A percentile compares a stretch with the other conserved stretches of the same genome.
Conservation (phyloP, 441 rosid species). For the Arabidopsis hybrid region DNA sequence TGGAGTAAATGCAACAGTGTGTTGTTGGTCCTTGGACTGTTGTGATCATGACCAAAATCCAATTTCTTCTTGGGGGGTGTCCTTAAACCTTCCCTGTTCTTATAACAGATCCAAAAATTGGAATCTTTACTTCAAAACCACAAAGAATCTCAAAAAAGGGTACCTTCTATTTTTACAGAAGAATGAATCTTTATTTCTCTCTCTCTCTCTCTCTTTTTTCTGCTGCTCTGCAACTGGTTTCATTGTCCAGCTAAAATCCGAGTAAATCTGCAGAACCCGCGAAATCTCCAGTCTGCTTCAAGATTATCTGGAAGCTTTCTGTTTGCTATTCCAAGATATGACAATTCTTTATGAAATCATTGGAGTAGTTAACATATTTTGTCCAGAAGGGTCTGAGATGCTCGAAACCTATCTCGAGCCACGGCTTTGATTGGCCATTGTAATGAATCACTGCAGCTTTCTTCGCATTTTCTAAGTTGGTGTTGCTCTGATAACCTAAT, state of each 20-base stretch:
- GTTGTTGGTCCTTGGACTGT: slow-evolving; percentile 28
- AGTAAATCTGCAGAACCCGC: slow-evolving; percentile 22
- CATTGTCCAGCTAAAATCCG: slow-evolving; percentile 32
- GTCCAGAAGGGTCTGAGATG: slow-evolving; percentile 98
- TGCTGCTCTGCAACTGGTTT: slow-evolving; percentile 40
- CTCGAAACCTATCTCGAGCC: slow-evolving; percentile 97
- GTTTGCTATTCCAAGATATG: slow-evolving; percentile 72
- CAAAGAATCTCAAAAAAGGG: slow-evolving; percentile 33
- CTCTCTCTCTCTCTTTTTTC: slow-evolving; percentile 22
- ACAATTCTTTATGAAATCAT: slow-evolving; percentile 90
- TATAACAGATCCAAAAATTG: slow-evolving; percentile 28
- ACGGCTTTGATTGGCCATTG: slow-evolving; percentile 98
- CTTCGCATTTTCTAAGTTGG: slow-evolving; percentile 65
- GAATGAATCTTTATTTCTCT: slow-evolving; percentile 37
- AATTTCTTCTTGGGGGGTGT: slow-evolving; percentile 27
- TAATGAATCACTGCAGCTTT: slow-evolving; percentile 97
- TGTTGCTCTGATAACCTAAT: slow-evolving; percentile 89
- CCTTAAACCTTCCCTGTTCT: slow-evolving; percentile 24
- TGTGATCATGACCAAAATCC: slow-evolving; percentile 36
- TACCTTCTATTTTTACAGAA: slow-evolving; percentile 39
- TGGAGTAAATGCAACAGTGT: slow-evolving; percentile 37
- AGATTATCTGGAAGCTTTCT: slow-evolving; percentile 45
- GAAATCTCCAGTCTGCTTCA: slow-evolving; percentile 41
- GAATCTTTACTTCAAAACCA: slow-evolving; percentile 21
- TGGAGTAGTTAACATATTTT: slow-evolving; percentile 89